Conservation (phyloP, 768 basidiomycete species). For the Pilatotrama ljubarskyi region DNA sequence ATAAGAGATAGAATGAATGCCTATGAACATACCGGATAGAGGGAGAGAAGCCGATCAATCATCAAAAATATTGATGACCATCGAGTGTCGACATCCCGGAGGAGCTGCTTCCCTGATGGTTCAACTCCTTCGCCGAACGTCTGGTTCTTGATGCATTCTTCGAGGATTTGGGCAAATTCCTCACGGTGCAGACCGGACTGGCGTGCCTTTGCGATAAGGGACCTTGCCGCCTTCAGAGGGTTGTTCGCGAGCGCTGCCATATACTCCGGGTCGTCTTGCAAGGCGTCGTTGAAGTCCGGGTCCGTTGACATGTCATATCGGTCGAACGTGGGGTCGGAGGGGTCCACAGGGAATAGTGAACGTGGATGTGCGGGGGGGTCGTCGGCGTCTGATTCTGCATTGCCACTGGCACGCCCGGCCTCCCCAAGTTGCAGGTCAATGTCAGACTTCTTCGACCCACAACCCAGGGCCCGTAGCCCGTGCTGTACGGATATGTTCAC, state of each 20-base stretch:
- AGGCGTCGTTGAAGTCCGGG: neutral
- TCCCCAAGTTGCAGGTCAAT: neutral
- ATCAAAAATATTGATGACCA: constrained; percentile 38
- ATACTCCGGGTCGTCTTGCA: neutral
- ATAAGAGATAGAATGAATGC: neutral
- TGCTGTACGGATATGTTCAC: neutral
- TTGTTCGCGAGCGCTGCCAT: neutral
- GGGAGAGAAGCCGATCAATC: constrained; percentile 31
- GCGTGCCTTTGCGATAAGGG: neutral
- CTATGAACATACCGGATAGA: constrained; percentile 17
- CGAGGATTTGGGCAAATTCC: neutral
- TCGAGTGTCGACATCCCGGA: constrained; percentile 32
- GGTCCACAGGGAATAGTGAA: neutral
- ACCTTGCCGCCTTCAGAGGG: neutral
- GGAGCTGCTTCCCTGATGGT: constrained; percentile 9
- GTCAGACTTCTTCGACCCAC: neutral
- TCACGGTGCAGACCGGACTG: neutral
- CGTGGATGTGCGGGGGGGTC: too few species aligned
- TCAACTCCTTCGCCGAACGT: neutral
- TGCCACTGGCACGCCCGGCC: neutral
- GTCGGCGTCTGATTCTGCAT: neutral
- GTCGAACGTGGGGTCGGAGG: neutral
- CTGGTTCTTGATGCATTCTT: neutral
- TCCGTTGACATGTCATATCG: neutral
- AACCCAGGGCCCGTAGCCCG: neutral